Base-by-base conservation (phyloP, 768 basidiomycete species). In the Cantharellus anzutake region DNA sequence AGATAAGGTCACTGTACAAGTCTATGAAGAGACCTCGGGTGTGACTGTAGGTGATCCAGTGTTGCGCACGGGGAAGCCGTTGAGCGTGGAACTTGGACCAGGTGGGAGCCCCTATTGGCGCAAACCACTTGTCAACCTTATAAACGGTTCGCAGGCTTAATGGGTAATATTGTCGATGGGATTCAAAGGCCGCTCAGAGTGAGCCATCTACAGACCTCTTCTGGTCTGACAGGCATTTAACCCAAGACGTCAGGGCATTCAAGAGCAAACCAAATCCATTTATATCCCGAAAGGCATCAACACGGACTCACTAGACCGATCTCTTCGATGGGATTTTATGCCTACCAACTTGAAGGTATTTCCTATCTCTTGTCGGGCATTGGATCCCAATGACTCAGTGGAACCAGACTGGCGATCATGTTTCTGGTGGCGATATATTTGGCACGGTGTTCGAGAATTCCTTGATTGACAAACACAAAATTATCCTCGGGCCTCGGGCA, bases 211-310 rank as follows among this genome's bases (percentile, higher is more conserved):
- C 48, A 20, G 48, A 58, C 4, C 16, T 7, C 39, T 58, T 29
- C n/a, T 29, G 20, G 38, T 29, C 20, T 29, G 20, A 29, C 20
- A 29, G 57, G 38, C 38, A 35, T 20, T 14, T 11, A 38, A 14
- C 40, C 55, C 11, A 16, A 34, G 56, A 42, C 67, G 74, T 42
- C 74, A 77, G 83, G 81, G 86, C 41, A 99, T 99, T 65, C 91
- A 92, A 80, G 89, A 96, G 68, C 78, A 88, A 48, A 97, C 96
- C 51, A 86, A 97, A 67, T 96, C 91, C n/a, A 99, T 99, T 67
- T 99, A 99, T 72, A 98, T 99, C 63, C 96, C 96, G 64, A 86
- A 92, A 67, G 96, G 96, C 60, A 98, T 99, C 72, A 98, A 98
- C 73, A 98, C 96, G 41, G 82, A 93, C 64, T 87, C 93, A 35